A percentile compares a stretch with the other conserved stretches of the same genome.
These are phyloP conservation scores for Cercospora sp. DNA, from an alignment of 2,329 filamentous ascomycete species.

Conservation along the genomic window DNA sequence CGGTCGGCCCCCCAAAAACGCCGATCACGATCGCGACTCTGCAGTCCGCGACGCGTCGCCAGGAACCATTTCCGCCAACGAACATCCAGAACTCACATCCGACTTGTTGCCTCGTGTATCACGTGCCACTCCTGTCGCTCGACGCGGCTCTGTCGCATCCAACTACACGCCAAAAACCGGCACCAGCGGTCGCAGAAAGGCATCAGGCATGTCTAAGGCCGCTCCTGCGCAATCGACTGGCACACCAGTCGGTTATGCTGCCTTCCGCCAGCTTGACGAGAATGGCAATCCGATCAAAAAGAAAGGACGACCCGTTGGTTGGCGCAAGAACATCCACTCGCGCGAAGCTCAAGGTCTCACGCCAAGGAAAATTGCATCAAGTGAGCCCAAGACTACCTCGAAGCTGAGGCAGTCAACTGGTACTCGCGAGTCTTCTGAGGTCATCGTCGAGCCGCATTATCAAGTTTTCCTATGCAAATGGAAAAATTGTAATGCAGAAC, in stretches of 20 bases:
- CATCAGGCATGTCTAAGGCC: slow-evolving; percentile 12
- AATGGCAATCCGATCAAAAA: slow-evolving; percentile 42
- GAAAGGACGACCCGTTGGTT: slow-evolving; percentile 52
- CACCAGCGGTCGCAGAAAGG: neutral
- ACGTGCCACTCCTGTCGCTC: slow-evolving; percentile 4
- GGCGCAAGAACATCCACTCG: slow-evolving; percentile 51
- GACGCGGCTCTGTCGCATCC: slow-evolving; percentile 8
- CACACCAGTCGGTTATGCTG: slow-evolving; percentile 43
- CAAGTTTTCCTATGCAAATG: slow-evolving; percentile 60
- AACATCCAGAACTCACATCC: slow-evolving; percentile 11
- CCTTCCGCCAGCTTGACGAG: slow-evolving; percentile 42
- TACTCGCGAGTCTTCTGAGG: slow-evolving; percentile 4
- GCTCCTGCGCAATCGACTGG: slow-evolving; percentile 8
- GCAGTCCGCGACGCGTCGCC: slow-evolving; percentile 16
- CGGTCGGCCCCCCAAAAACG: slow-evolving; percentile 12
- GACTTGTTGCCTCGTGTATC: slow-evolving; percentile 10
- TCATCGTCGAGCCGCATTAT: slow-evolving; percentile 37
- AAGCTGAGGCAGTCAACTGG: slow-evolving; percentile 23
- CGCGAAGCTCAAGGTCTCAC: slow-evolving; percentile 36
- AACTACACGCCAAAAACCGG: slow-evolving; percentile 2
- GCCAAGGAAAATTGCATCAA: slow-evolving; percentile 24
- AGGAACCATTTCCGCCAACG: neutral
- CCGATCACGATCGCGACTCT: slow-evolving; percentile 16
- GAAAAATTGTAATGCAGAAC: slow-evolving; percentile 56
- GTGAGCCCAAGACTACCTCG: slow-evolving; percentile 19